Evolutionary conservation across 2,329 filamentous ascomycete species (phyloP).

Genomic region (Colletotrichum siamense): DNA sequence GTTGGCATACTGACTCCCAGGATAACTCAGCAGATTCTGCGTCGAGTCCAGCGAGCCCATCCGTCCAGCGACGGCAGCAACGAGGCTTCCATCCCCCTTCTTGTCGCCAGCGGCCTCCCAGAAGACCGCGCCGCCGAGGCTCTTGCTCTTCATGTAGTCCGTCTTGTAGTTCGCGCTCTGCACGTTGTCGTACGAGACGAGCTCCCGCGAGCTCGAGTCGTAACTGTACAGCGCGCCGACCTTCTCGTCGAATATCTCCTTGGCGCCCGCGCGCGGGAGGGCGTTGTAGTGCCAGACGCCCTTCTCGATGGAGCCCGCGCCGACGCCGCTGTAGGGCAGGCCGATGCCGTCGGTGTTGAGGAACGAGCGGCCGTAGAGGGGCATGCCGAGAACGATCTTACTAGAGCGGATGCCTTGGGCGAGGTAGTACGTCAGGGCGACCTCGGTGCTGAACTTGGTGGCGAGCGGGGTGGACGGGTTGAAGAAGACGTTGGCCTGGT

Average conservation of each 20-base stretch:
- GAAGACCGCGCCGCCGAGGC: constrained; percentile 80
- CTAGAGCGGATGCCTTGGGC: constrained; percentile 58
- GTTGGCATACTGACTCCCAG: constrained; percentile 64
- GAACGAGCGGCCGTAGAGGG: constrained; percentile 82
- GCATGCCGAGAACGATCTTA: constrained; percentile 79
- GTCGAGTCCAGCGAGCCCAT: constrained; percentile 55
- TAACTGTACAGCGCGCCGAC: constrained; percentile 76
- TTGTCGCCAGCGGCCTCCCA: constrained; percentile 81
- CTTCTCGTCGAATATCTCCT: constrained; percentile 60
- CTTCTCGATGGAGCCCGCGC: constrained; percentile 59
- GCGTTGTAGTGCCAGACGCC: constrained; percentile 78
- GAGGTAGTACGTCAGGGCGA: constrained; percentile 69
- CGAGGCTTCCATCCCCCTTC: constrained; percentile 58
- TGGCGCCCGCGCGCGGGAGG: constrained; percentile 66
- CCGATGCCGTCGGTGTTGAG: constrained; percentile 71
- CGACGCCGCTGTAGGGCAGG: constrained; percentile 65
- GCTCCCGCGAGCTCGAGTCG: constrained; percentile 59
- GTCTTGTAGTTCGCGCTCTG: constrained; percentile 66
- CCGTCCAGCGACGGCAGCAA: constrained; percentile 52
- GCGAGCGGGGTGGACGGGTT: constrained; percentile 54
- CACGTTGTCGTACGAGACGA: constrained; percentile 75
- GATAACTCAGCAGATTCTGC: constrained; percentile 60
- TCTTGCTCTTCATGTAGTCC: constrained; percentile 62
- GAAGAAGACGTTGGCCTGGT: constrained; percentile 73
- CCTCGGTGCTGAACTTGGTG: constrained; percentile 74